phyloP scores from a whole-genome alignment of 2,329 filamentous ascomycete species.

The Neofusicoccum cordaticola region DNA sequence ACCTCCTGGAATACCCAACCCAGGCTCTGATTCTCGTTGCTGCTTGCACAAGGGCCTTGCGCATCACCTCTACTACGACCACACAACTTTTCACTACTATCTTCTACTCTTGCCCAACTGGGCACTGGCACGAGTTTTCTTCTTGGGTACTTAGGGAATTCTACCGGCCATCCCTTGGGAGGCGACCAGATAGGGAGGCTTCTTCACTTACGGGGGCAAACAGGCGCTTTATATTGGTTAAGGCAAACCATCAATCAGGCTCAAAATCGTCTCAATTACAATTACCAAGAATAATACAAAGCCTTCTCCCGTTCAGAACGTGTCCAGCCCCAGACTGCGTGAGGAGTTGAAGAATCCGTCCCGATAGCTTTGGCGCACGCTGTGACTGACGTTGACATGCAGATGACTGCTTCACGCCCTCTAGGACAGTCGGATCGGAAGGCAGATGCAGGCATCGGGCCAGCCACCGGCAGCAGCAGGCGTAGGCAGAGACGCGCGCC shows the following conservation, averaged over 20 bases:
- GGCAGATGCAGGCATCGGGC: no score
- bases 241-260: not conserved
- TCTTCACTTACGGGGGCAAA: not conserved
- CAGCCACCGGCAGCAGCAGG: no score
- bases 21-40: conserved; percentile 9
- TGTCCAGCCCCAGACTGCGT: not conserved
- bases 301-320: not conserved
- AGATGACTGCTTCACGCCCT: no score
- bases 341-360: no score
- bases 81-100: not conserved
- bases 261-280: not conserved
- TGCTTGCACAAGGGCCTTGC: conserved; percentile 10
- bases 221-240: conserved; percentile 12
- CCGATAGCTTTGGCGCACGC: no score
- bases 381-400: no score
- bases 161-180: conserved; percentile 3
- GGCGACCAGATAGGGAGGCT: conserved; percentile 3
- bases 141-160: conserved; percentile 10
- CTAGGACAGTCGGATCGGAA: no score
- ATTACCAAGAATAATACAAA: conserved; percentile 1
- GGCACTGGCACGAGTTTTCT: conserved; percentile 11
- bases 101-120: conserved; percentile 6
- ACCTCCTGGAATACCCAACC: conserved; percentile 7
- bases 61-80: conserved; percentile 7
- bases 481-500: no score